Evolutionary conservation across 768 basidiomycete species (phyloP).

Genomic region (Austroboletus eburneus): DNA sequence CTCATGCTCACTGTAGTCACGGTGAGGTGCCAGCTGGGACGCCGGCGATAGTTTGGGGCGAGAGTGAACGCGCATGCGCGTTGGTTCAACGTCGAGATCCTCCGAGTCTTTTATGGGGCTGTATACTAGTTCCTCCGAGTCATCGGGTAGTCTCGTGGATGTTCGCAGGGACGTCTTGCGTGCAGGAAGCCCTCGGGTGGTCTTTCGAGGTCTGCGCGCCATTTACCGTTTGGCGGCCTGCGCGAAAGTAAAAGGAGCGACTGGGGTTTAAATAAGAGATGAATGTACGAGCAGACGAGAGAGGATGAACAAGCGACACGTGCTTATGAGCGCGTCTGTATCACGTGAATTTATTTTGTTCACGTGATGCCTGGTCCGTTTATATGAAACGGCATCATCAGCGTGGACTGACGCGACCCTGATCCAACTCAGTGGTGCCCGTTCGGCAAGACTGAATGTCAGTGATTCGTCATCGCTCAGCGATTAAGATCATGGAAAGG

Average conservation of each 20-base stretch:
- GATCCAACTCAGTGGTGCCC: too few species aligned
- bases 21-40: conserved; percentile 13
- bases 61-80: conserved; percentile 2
- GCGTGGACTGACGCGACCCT: background rate
- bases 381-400: too few species aligned
- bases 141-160: conserved; percentile 9
- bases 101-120: background rate
- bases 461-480: too few species aligned
- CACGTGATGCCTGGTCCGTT: conserved; percentile 14
- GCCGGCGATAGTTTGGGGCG: conserved; percentile 9
- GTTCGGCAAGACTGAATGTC: too few species aligned
- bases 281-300: conserved; percentile 1
- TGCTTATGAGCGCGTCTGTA: conserved; percentile 19
- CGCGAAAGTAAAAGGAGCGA: conserved; percentile 23
- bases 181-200: background rate
- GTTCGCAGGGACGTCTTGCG: conserved; percentile 12
- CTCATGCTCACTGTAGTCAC: conserved; percentile 27
- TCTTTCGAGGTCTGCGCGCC: conserved; percentile 15
- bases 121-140: conserved; percentile 22
- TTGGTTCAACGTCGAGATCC: too few species aligned
- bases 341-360: conserved; percentile 31
- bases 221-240: conserved; percentile 25
- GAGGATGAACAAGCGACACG: conserved; percentile 18
- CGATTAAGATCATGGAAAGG: conserved; percentile 48
- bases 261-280: conserved; percentile 12